Percentiles rank a stretch among this genome's conserved stretches.
phyloP scores from a whole-genome alignment of 345 rosid species.

The Citrus cavaleriei region DNA sequence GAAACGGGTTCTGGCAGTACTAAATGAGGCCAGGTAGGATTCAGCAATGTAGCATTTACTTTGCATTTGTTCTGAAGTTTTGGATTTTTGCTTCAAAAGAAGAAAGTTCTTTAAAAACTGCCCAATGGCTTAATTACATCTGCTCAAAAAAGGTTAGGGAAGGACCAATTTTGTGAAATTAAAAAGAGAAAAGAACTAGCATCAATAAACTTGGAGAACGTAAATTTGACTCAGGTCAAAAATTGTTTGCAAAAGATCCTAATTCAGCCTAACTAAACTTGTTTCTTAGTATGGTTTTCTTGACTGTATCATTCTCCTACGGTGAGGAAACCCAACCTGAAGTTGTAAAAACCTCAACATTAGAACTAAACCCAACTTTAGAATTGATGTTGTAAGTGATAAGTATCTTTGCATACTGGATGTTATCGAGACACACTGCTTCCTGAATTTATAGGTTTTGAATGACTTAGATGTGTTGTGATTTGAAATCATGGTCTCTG shows the following conservation, averaged over 20 bases:
- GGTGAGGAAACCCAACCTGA: not conserved
- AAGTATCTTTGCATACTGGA: not conserved
- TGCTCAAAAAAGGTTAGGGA: not conserved
- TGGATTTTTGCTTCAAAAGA: not conserved
- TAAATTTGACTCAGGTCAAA: not conserved
- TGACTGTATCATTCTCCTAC: not conserved
- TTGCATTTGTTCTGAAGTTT: slow-evolving; percentile 3
- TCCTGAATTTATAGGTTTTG: not conserved
- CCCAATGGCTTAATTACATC: not conserved
- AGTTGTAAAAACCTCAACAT: not conserved
- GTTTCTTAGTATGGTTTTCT: not conserved
- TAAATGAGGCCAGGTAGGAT: slow-evolving; percentile 85
- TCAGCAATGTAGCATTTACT: not conserved
- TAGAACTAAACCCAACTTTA: no score
- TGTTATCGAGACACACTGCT: not conserved
- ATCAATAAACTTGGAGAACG: not conserved
- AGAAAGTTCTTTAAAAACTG: not conserved
- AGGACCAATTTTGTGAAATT: not conserved
- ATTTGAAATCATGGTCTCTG: not conserved
- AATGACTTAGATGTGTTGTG: not conserved
- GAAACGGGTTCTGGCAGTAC: slow-evolving; percentile 87
- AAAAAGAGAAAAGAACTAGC: not conserved
- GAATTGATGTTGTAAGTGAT: not conserved
- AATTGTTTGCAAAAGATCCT: not conserved
- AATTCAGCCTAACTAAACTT: not conserved